Base-by-base conservation (phyloP, 2,329 filamentous ascomycete species). In the Xylaria sp. region DNA sequence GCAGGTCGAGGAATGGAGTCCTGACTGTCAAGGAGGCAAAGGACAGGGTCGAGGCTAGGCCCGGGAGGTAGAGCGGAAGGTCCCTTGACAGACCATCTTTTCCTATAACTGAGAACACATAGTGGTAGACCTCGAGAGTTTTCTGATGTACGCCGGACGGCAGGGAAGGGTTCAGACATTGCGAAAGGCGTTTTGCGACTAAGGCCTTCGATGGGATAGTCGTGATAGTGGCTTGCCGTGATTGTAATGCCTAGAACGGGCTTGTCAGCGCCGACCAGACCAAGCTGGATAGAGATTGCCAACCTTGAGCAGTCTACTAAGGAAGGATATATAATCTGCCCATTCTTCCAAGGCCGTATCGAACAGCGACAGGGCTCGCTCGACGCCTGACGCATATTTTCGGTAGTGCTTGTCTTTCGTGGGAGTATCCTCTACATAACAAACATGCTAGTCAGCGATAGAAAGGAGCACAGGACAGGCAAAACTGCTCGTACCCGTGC, bases 131-230 rank as follows among this genome's bases (percentile, higher is more conserved):
- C 72, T 99, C 94, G 52, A 99, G 82, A 1, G 94, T 87, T 72
- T 97, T 99, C 73, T 99, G 95, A 74, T 99, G 94, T 17, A 99
- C 95, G 22, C 94, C 94, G 0, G 94, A 97, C 13, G 94, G 94
- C 47, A 99, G 78, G 18, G 90, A 87, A 37, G 94, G 92, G 70
- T 97, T 96, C 62, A 99, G 81, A 70, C 94, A 99, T 81, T 99
- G 94, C 40, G 94, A 90, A 54, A 99, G 80, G 66, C 93, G 90
- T 74, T 95, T 94, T 66, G 94, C 90, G 68, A 99, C 88, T 52
- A 87, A 80, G 17, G 84, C 79, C 75, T 92, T 96, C 66, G 92
- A 86, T 11, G 94, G 93, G 54, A 99, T 87, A 29, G 86, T 76
- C 7, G 84, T 82, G 51, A 87, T 83, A 54, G 85, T 86, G 41